These are phyloP conservation scores for Mucor plumbeus DNA, from an alignment of 371 early-diverging fungal species.

Conservation along the genomic window DNA sequence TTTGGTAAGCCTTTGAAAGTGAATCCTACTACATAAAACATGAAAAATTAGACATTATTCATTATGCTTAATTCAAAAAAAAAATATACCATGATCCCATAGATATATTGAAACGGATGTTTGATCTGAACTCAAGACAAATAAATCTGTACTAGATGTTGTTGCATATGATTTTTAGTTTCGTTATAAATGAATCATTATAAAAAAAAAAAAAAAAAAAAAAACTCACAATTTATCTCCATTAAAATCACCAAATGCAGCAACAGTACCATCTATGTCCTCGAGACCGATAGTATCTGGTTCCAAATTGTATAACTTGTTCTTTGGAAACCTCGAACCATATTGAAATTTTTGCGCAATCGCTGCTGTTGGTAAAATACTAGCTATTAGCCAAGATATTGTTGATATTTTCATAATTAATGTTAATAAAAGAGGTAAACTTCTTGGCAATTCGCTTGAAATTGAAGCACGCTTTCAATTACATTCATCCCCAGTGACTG, in stretches of 20 bases:
- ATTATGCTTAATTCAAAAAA: not conserved
- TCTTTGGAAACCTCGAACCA: constrained; percentile 46
- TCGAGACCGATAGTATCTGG: constrained; percentile 58
- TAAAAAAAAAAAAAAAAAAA: too few relatives aligned
- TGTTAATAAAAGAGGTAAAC: not conserved
- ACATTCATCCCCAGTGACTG: constrained; percentile 6
- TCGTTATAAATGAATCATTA: too few relatives aligned
- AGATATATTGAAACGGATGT: constrained; percentile 65
- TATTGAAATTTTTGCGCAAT: constrained; percentile 46
- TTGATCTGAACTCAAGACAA: constrained; percentile 71
- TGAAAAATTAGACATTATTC: not conserved
- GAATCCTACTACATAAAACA: constrained; percentile 15
- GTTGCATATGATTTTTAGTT: constrained; percentile 21
- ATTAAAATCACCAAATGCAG: constrained; percentile 87
- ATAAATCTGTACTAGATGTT: constrained; percentile 68
- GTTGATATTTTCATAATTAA: constrained; percentile 12
- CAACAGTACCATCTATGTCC: constrained; percentile 71
- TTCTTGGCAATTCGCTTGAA: not conserved
- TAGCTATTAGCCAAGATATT: constrained; percentile 10
- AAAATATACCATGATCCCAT: constrained; percentile 65
- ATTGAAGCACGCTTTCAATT: not conserved
- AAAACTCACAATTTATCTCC: constrained; percentile 77
- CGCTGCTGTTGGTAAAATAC: constrained; percentile 7
- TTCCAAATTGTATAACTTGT: constrained; percentile 44
- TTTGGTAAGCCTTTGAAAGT: constrained; percentile 18